Conservation (phyloP, 176 grass and related monocot species). For the Bothriochloa decipiens region DNA sequence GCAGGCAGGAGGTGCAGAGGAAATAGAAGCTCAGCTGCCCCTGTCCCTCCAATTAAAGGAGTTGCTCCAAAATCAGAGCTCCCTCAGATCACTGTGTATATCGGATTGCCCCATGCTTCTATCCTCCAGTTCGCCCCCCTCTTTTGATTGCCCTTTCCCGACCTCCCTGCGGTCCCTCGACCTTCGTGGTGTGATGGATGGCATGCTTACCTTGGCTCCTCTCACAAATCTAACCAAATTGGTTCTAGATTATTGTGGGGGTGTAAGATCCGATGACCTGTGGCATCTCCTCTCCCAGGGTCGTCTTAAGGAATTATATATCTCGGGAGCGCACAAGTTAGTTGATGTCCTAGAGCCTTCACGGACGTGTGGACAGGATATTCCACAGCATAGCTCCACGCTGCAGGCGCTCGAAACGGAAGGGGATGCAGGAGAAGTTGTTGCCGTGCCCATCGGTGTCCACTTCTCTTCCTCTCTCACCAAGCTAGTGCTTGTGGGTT, state of each 20-base stretch:
- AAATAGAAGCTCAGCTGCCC: neutral
- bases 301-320: neutral
- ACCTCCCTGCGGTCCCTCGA: accelerated
- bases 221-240: neutral
- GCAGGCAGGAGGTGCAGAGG: neutral
- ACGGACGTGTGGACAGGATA: neutral
- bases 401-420: neutral
- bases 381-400: neutral
- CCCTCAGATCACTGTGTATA: too few relatives aligned
- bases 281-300: neutral
- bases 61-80: too few relatives aligned
- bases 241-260: too few relatives aligned
- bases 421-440: too few relatives aligned
- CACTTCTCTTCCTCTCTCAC: neutral
- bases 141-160: too few relatives aligned
- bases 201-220: neutral
- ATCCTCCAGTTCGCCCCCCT: too few relatives aligned
- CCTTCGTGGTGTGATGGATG: accelerated
- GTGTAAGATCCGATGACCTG: neutral
- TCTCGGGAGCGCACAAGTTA: neutral
- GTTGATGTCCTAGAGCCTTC: neutral
- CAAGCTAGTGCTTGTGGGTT: too few relatives aligned
- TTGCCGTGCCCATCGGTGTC: neutral
- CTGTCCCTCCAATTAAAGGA: too few relatives aligned
- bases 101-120: too few relatives aligned